These are phyloP conservation scores for Tulasnella sp. DNA, from an alignment of 768 basidiomycete species.

Conservation along the genomic window DNA sequence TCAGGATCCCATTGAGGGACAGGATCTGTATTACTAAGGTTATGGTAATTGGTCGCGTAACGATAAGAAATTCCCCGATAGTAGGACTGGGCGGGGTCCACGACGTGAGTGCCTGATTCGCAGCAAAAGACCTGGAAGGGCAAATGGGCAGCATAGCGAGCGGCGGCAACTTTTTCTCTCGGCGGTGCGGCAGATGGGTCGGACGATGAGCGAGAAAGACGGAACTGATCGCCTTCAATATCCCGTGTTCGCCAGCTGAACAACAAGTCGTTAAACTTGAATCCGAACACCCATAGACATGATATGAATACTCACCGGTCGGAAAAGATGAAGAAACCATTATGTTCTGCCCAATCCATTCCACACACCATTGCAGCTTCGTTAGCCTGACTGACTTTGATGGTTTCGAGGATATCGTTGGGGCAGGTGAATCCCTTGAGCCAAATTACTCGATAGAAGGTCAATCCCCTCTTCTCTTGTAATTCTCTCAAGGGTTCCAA, in stretches of 20 bases:
- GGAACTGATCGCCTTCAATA: constrained; percentile 95
- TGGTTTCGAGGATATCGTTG: constrained; percentile 91
- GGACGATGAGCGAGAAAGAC: constrained; percentile 88
- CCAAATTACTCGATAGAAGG: constrained; percentile 89
- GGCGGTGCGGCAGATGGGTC: constrained; percentile 86
- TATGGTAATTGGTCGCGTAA: constrained; percentile 67
- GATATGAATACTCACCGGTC: constrained; percentile 47
- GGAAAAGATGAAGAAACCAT: constrained; percentile 95
- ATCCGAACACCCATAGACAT: no score
- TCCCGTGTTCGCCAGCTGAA: constrained; percentile 91
- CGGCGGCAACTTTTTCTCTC: constrained; percentile 66
- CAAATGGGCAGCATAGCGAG: constrained; percentile 78
- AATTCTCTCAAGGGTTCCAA: constrained; percentile 85
- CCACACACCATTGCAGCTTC: constrained; percentile 97
- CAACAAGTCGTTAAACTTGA: neutral
- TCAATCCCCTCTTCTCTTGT: constrained; percentile 56
- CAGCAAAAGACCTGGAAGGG: constrained; percentile 99
- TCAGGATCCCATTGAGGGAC: constrained; percentile 52
- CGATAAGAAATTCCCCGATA: constrained; percentile 83
- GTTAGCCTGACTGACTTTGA: constrained; percentile 80
- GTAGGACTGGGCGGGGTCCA: constrained; percentile 92
- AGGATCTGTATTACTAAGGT: constrained; percentile 28
- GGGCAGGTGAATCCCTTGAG: constrained; percentile 98
- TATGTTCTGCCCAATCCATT: constrained; percentile 99
- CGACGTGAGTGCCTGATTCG: constrained; percentile 92